phyloP scores from a whole-genome alignment of 148 eudicot species.

The Camellia japonica region DNA sequence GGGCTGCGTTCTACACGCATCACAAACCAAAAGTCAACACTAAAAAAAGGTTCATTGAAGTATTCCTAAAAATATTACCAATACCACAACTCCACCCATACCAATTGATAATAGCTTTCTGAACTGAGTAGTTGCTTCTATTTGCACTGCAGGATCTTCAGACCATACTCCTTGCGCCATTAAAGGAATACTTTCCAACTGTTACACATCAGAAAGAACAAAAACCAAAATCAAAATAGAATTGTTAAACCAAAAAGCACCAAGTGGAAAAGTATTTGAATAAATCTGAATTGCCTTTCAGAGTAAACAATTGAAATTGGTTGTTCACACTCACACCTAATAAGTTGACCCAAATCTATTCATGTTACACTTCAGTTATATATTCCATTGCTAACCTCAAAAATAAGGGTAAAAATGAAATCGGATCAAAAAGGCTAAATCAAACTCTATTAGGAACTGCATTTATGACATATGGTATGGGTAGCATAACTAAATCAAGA shows the following conservation, averaged over 20 bases:
- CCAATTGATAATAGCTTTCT: constrained; percentile 86
- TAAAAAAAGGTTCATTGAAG: constrained; percentile 7
- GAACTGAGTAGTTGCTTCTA: constrained; percentile 84
- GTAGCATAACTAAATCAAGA: background rate
- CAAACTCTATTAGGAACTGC: background rate
- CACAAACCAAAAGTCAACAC: constrained; percentile 12
- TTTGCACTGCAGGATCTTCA: constrained; percentile 69
- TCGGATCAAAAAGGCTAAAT: background rate
- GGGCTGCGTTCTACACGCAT: constrained; percentile 68
- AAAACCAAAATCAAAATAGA: constrained; percentile 12
- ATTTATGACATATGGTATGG: background rate
- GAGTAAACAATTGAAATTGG: background rate
- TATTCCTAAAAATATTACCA: background rate
- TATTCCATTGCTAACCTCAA: background rate
- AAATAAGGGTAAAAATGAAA: background rate
- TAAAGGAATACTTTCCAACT: constrained; percentile 79
- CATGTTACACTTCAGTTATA: background rate
- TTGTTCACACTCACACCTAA: background rate
- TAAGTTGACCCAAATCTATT: background rate
- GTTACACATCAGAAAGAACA: constrained; percentile 22
- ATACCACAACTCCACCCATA: constrained; percentile 19
- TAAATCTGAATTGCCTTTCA: background rate
- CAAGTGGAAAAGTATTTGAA: background rate
- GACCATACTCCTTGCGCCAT: constrained; percentile 92
- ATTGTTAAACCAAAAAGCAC: background rate